These are phyloP conservation scores for Arxiozyma slooffiae DNA, from an alignment of 1,139 yeast genomes.

Conservation along the genomic window DNA sequence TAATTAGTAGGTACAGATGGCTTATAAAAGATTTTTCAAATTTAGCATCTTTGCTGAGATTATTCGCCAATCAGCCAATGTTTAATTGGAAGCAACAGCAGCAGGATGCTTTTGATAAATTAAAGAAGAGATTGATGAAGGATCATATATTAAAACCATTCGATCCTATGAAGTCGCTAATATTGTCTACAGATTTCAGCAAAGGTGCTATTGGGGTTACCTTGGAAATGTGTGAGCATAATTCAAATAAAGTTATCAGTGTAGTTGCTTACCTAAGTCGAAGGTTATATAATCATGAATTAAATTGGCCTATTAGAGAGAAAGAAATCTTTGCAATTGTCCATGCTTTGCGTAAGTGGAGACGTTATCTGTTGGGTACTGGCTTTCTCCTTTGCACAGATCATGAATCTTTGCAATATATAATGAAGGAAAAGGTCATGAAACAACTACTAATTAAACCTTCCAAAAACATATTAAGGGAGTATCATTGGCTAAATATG, in stretches of 20 bases:
- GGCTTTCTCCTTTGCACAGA: not conserved
- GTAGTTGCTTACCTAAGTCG: conserved; percentile 1
- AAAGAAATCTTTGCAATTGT: conserved; percentile 1
- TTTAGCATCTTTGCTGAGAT: not conserved
- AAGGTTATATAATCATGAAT: not conserved
- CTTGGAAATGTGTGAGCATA: not conserved
- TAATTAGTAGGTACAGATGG: not conserved
- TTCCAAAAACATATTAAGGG: no score
- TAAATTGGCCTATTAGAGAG: conserved; percentile 2
- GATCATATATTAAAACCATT: not conserved
- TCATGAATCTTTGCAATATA: not conserved
- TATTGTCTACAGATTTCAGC: not conserved
- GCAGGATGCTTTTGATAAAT: not conserved
- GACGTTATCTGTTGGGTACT: not conserved
- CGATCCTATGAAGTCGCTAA: not conserved
- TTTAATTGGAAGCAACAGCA: not conserved
- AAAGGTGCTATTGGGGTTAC: not conserved
- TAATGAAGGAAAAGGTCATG: not conserved
- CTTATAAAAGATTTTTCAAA: not conserved
- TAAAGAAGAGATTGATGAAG: not conserved
- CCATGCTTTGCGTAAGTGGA: not conserved
- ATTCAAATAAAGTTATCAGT: not conserved
- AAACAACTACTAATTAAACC: not conserved
- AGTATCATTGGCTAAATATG: no score
- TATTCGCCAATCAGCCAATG: not conserved